Conservation (phyloP, 1,284 basidiomycete genomes). For the Apiotrichum gracile region DNA sequence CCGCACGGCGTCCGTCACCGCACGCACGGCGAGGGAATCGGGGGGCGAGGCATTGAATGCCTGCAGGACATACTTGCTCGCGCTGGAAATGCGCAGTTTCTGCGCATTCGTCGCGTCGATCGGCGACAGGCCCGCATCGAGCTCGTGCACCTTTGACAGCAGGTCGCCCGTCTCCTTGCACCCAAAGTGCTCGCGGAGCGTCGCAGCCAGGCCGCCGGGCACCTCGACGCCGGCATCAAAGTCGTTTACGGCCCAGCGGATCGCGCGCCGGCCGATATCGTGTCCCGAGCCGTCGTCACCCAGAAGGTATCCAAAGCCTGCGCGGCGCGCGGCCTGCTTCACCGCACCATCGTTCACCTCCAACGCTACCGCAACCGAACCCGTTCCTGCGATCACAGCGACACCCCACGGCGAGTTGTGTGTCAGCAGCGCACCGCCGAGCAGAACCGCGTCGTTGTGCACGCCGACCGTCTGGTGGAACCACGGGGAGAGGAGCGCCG, state of each 20-base stretch:
- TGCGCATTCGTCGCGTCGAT: slow-evolving; percentile 28
- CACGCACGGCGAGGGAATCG: slow-evolving; percentile 24
- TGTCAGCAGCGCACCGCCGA: slow-evolving; percentile 30
- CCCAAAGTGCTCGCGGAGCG: slow-evolving; percentile 24
- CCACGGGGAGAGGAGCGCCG: slow-evolving; percentile 21
- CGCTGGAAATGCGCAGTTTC: slow-evolving; percentile 27
- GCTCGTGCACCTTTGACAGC: slow-evolving; percentile 30
- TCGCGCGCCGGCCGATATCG: slow-evolving; percentile 30
- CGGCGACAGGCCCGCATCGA: slow-evolving; percentile 20
- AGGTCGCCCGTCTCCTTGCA: slow-evolving; percentile 25
- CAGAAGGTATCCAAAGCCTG: slow-evolving; percentile 34
- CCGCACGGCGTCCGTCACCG: slow-evolving; percentile 13
- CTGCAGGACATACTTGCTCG: slow-evolving; percentile 20
- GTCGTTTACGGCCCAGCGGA: slow-evolving; percentile 24
- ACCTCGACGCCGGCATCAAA: slow-evolving; percentile 25
- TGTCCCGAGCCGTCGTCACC: slow-evolving; percentile 38
- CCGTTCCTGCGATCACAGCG: slow-evolving; percentile 39
- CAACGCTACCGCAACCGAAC: slow-evolving; percentile 27
- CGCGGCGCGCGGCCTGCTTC: slow-evolving; percentile 23
- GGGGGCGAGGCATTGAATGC: slow-evolving; percentile 12
- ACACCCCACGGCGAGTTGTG: slow-evolving; percentile 30
- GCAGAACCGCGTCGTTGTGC: slow-evolving; percentile 35
- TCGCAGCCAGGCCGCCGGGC: slow-evolving; percentile 16
- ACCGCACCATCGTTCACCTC: slow-evolving; percentile 22
- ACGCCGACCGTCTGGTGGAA: slow-evolving; percentile 18